Evolutionary conservation across 257 asterid genomes (phyloP), one percentile per base, ranked within the genome.

Genomic region (Oldenlandia corymbosa): DNA sequence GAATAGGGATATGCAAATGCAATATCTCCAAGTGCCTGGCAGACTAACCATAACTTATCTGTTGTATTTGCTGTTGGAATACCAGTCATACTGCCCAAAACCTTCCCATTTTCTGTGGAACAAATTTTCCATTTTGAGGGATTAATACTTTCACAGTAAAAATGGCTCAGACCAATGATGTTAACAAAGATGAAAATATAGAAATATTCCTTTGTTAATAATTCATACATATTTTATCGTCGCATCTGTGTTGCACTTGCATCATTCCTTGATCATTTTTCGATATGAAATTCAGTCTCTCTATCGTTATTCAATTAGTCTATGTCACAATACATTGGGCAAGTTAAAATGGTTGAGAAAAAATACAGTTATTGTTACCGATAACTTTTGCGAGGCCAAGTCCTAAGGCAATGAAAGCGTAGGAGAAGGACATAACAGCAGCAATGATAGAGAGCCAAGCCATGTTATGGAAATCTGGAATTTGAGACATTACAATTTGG

Each of bases 1-100:
- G 91, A 74, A 60, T 79, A 86, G 6, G 95, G 96, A 75, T 76
- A 88, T 53, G 95, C 88, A 72, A 88, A 88, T 67, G 88, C 95
- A 31, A 88, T 72, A 75, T 86, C 85, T 20, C 93, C 96, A 24
- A 88, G 72, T 23, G 93, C 95, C 79, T 82, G 88, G 63, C 89
- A 74, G 58, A 78, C 60, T 30, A 74, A 64, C 87, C 88, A 84
- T 27, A 79, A 62, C 83, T 86, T 88, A n/a, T 70, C 45, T 26
- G 78, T 75, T 39, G 70, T 31, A 58, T 36, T 78, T 18, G 69
- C 45, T 67, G 84, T 52, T n/a, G 85, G 81, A 32, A 79, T 77
- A 49, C 96, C 96, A 61, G 71, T 70, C 8, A 79, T 82, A 76
- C 82, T 74, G 23, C 96, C 96, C 77, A 82, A 77, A 48, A 88